These are phyloP conservation scores for Fusarium sterilihyphosum DNA, from an alignment of 2,329 filamentous ascomycete species.

Conservation along the genomic window DNA sequence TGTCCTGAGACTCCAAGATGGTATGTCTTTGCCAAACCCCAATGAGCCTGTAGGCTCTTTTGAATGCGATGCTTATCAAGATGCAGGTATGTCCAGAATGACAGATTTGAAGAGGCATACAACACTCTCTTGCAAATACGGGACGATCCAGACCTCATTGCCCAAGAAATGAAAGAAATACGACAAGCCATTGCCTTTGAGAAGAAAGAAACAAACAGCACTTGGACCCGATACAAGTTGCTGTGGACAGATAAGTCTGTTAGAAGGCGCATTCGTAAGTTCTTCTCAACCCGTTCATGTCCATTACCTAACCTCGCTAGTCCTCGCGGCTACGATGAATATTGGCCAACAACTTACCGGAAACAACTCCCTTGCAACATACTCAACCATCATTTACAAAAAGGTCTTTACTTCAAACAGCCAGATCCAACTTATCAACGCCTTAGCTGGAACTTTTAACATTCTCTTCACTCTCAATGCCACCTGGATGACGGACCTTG, in stretches of 20 bases:
- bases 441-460: conserved; percentile 75
- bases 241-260: conserved; percentile 2
- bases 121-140: not conserved
- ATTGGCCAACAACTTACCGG: conserved; percentile 76
- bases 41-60: conserved; percentile 61
- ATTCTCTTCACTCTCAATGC: conserved; percentile 78
- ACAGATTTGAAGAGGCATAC: not conserved
- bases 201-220: not conserved
- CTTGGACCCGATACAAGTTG: not conserved
- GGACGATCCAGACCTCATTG: not conserved
- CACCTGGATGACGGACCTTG: conserved; percentile 77
- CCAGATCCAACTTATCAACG: conserved; percentile 76
- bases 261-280: conserved; percentile 4
- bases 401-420: conserved; percentile 68
- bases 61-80: conserved; percentile 44
- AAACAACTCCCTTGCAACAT: conserved; percentile 76
- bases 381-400: conserved; percentile 76
- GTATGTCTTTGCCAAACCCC: conserved; percentile 65
- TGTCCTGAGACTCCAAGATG: conserved; percentile 75
- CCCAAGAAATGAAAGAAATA: not conserved
- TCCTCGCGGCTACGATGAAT: conserved; percentile 72
- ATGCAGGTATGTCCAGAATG: conserved; percentile 53
- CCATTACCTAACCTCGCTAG: conserved; percentile 63
- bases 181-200: not conserved
- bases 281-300: rapidly evolving